phyloP scores from a whole-genome alignment of 495 filamentous ascomycete genomes.

The Emericellopsis terricola region DNA sequence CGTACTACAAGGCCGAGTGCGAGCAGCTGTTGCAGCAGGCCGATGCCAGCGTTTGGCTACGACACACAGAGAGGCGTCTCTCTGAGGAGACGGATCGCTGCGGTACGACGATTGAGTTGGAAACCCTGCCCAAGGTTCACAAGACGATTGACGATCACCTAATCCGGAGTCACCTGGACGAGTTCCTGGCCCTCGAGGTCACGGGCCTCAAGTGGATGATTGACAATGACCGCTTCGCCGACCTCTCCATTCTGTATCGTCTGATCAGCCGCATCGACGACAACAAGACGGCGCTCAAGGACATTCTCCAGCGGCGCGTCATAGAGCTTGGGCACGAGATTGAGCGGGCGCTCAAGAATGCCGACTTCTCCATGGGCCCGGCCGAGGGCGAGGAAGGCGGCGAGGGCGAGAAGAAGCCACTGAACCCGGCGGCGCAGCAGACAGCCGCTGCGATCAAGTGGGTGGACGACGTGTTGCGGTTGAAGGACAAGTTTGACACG shows the following conservation, averaged over 20 bases:
- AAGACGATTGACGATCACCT: slow-evolving; percentile 65
- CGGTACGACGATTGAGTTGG: slow-evolving; percentile 50
- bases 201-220: slow-evolving; percentile 82
- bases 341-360: slow-evolving; percentile 44
- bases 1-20: slow-evolving; percentile 65
- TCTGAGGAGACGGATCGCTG: slow-evolving; percentile 69
- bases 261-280: slow-evolving; percentile 63
- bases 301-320: slow-evolving; percentile 52
- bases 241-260: slow-evolving; percentile 57
- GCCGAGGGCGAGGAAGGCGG: slow-evolving; percentile 16
- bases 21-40: slow-evolving; percentile 52
- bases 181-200: slow-evolving; percentile 67
- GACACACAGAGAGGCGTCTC: slow-evolving; percentile 54
- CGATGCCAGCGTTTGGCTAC: slow-evolving; percentile 70
- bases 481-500: slow-evolving; percentile 81
- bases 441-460: slow-evolving; percentile 80
- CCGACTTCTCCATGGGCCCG: slow-evolving; percentile 25
- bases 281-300: slow-evolving; percentile 51
- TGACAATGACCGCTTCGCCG: slow-evolving; percentile 65
- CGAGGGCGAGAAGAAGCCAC: slow-evolving; percentile 27
- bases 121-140: slow-evolving; percentile 56
- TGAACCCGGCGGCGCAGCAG: slow-evolving; percentile 28
- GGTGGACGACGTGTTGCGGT: slow-evolving; percentile 73
- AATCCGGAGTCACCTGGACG: slow-evolving; percentile 53
- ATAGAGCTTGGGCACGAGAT: slow-evolving; percentile 66